These are phyloP conservation scores for Salix brachista DNA, from an alignment of 345 rosid species.

Conservation along the genomic window DNA sequence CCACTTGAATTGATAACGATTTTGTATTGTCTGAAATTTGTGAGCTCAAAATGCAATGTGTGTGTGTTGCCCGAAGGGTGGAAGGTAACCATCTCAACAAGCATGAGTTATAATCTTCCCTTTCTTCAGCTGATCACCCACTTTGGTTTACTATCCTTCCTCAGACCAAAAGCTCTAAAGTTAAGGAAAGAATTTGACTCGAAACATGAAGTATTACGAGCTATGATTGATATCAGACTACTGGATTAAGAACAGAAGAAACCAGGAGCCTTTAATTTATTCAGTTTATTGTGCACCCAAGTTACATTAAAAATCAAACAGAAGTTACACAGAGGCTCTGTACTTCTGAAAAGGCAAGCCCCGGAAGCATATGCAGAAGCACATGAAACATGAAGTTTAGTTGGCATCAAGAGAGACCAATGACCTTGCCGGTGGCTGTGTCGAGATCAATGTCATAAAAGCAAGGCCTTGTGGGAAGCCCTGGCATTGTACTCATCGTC, in stretches of 20 bases:
- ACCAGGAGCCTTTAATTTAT: background rate
- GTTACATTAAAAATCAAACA: background rate
- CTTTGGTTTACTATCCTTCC: too few species aligned
- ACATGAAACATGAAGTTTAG: background rate
- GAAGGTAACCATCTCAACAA: too few species aligned
- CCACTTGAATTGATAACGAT: too few species aligned
- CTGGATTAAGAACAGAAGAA: background rate
- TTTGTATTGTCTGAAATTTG: too few species aligned
- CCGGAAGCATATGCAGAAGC: background rate
- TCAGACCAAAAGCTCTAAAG: background rate
- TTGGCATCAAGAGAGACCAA: conserved; percentile 65
- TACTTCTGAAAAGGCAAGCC: background rate
- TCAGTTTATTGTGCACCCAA: background rate
- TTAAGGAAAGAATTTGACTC: background rate
- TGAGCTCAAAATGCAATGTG: too few species aligned
- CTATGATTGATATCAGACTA: background rate
- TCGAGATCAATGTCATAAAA: conserved; percentile 88
- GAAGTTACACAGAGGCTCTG: background rate
- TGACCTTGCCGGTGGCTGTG: conserved; percentile 74
- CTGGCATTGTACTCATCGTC: conserved; percentile 98
- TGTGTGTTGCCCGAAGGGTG: too few species aligned
- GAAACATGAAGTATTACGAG: background rate
- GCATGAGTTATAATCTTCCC: too few species aligned
- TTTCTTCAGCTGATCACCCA: too few species aligned
- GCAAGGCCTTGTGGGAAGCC: conserved; percentile 97